phyloP scores from a whole-genome alignment of 2,329 filamentous ascomycete species.

The Colletotrichum higginsianum region DNA sequence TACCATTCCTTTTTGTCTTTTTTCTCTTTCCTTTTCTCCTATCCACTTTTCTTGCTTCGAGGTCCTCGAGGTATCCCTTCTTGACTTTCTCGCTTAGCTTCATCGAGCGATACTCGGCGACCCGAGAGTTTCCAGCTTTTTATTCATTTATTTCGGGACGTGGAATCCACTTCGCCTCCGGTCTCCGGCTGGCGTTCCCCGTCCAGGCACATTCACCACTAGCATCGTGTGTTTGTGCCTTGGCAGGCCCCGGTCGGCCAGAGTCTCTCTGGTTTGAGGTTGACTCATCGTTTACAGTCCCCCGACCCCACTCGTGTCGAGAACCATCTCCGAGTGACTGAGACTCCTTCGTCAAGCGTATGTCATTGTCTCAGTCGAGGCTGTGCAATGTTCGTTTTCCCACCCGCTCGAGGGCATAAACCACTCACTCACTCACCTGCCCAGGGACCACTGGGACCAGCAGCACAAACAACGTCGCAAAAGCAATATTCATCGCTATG shows the following conservation, averaged over 20 bases:
- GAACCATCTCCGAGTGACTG: not conserved
- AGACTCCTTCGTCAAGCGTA: constrained; percentile 13
- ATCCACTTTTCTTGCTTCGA: constrained; percentile 22
- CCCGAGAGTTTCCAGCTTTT: constrained; percentile 13
- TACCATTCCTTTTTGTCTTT: not conserved
- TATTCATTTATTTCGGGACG: not conserved
- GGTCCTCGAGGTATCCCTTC: constrained; percentile 5
- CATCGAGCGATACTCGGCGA: constrained; percentile 1
- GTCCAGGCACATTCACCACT: constrained; percentile 5
- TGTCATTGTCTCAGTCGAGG: constrained; percentile 19
- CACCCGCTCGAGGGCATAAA: constrained; percentile 19
- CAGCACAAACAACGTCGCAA: not conserved
- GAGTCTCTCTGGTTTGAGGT: constrained; percentile 24
- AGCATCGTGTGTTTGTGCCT: not conserved
- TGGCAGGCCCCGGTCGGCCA: not conserved
- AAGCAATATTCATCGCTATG: constrained; percentile 30
- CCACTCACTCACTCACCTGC: not conserved
- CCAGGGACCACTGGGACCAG: too few relatives aligned
- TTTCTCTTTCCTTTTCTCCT: not conserved
- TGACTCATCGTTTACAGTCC: constrained; percentile 30
- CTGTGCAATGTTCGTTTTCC: constrained; percentile 3
- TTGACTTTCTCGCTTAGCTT: constrained; percentile 14
- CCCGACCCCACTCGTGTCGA: not conserved
- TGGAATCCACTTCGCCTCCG: not conserved
- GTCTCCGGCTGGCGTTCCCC: constrained; percentile 28